Evolutionary conservation across 176 grass and related monocot genomes (phyloP).

Genomic region (Phyllostachys edulis): DNA sequence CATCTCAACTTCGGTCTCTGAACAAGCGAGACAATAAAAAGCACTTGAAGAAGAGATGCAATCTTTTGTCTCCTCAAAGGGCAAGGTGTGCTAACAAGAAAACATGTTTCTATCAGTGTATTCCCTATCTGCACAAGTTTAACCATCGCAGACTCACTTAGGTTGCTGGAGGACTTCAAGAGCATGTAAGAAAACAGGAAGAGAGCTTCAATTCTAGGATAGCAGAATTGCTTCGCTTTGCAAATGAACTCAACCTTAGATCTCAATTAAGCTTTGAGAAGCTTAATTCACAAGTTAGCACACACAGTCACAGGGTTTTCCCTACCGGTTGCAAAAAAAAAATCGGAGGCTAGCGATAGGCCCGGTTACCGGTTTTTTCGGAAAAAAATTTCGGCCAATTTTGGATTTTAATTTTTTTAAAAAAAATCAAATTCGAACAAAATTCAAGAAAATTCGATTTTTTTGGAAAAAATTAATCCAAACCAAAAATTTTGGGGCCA

Average conservation of each 20-base stretch:
- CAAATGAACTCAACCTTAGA: slow-evolving; percentile 49
- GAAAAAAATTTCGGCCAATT: too few relatives aligned
- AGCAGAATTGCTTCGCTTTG: slow-evolving; percentile 49
- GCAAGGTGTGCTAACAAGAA: slow-evolving; percentile 44
- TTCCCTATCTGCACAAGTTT: neutral
- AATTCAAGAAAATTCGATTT: too few relatives aligned
- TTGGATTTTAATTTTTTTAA: too few relatives aligned
- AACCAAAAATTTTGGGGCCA: too few relatives aligned
- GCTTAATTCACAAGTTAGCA: slow-evolving; percentile 58
- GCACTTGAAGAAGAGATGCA: slow-evolving; percentile 54
- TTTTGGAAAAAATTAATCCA: too few relatives aligned
- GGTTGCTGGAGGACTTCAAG: slow-evolving; percentile 57
- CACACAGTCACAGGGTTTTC: slow-evolving; percentile 30
- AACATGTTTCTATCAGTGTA: neutral
- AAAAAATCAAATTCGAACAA: too few relatives aligned
- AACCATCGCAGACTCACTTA: slow-evolving; percentile 37
- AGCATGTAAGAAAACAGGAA: slow-evolving; percentile 53
- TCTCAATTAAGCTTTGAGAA: slow-evolving; percentile 51
- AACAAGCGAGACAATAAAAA: slow-evolving; percentile 63
- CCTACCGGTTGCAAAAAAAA: too few relatives aligned
- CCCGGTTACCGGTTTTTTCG: too few relatives aligned
- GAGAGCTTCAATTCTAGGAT: slow-evolving; percentile 45
- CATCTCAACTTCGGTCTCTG: slow-evolving; percentile 59
- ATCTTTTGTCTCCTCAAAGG: slow-evolving; percentile 64
- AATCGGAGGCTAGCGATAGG: too few relatives aligned